These are phyloP conservation scores for Myochromella boudieri DNA, from an alignment of 768 basidiomycete genomes.

Conservation along the genomic window DNA sequence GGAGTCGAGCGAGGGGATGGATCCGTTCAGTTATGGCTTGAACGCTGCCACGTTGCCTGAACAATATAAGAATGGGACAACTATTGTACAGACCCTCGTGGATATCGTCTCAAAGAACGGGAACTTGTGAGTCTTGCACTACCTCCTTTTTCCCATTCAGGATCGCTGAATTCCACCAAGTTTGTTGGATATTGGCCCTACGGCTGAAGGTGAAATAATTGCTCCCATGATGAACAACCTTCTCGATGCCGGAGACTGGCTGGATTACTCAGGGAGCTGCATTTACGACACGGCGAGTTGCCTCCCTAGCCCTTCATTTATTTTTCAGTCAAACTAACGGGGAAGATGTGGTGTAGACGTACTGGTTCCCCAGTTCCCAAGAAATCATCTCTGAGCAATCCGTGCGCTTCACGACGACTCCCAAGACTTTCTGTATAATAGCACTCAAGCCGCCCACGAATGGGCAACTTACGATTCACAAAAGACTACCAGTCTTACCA, in stretches of 20 bases:
- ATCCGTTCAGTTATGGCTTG: conserved; percentile 50
- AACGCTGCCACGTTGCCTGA: conserved; percentile 39
- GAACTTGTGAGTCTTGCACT: conserved; percentile 43
- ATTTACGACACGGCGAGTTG: conserved; percentile 50
- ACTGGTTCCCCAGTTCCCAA: conserved; percentile 48
- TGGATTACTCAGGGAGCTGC: conserved; percentile 48
- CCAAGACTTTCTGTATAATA: conserved; percentile 51
- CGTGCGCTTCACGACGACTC: conserved; percentile 48
- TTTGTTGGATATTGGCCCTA: conserved; percentile 54
- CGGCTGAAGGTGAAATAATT: conserved; percentile 53
- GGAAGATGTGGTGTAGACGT: conserved; percentile 28
- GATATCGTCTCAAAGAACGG: conserved; percentile 65
- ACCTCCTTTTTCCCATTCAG: not conserved
- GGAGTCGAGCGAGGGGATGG: conserved; percentile 63
- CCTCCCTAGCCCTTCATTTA: too few species aligned
- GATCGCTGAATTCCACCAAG: conserved; percentile 22
- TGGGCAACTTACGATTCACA: conserved; percentile 34
- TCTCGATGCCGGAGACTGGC: conserved; percentile 51
- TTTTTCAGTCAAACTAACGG: not conserved
- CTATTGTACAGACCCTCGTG: conserved; percentile 49
- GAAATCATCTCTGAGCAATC: conserved; percentile 27
- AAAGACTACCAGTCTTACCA: conserved; percentile 39
- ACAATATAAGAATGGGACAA: conserved; percentile 48
- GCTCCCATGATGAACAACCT: conserved; percentile 46
- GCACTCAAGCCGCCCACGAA: conserved; percentile 36